phyloP scores from a whole-genome alignment of 192 early-diverging fungal species.

The Glomus cerebriforme region DNA sequence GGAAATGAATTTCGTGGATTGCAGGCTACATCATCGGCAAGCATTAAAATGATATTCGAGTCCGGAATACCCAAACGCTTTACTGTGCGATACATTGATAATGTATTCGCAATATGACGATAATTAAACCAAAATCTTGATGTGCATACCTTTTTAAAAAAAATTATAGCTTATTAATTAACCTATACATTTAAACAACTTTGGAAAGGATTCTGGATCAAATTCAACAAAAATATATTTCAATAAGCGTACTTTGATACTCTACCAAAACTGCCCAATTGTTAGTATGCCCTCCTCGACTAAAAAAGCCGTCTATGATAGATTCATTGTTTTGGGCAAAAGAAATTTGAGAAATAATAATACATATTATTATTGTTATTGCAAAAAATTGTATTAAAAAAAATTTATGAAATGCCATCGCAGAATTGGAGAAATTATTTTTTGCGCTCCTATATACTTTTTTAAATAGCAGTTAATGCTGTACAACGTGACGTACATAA shows the following conservation, averaged over 20 bases:
- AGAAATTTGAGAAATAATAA: neutral
- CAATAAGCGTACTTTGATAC: neutral
- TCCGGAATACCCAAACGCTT: conserved; percentile 98
- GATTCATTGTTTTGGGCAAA: neutral
- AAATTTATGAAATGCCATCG: neutral
- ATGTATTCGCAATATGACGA: conserved; percentile 95
- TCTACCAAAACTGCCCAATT: conserved; percentile 98
- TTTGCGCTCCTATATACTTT: neutral
- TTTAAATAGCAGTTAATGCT: neutral
- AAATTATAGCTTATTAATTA: conserved; percentile 1
- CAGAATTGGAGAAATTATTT: neutral
- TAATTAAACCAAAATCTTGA: conserved; percentile 99
- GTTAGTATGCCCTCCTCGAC: conserved; percentile 78
- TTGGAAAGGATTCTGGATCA: neutral
- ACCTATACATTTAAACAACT: neutral
- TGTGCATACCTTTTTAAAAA: conserved; percentile 78
- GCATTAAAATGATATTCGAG: conserved; percentile 98
- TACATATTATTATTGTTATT: neutral
- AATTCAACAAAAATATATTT: neutral
- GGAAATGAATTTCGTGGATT: conserved; percentile 93
- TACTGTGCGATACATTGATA: conserved; percentile 98
- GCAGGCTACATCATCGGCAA: conserved; percentile 98
- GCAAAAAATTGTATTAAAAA: neutral
- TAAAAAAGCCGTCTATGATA: conserved; percentile 62
- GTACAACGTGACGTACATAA: neutral